Conservation (phyloP, 2,329 filamentous ascomycete genomes). For the Stagonosporopsis chrysanthemi region DNA sequence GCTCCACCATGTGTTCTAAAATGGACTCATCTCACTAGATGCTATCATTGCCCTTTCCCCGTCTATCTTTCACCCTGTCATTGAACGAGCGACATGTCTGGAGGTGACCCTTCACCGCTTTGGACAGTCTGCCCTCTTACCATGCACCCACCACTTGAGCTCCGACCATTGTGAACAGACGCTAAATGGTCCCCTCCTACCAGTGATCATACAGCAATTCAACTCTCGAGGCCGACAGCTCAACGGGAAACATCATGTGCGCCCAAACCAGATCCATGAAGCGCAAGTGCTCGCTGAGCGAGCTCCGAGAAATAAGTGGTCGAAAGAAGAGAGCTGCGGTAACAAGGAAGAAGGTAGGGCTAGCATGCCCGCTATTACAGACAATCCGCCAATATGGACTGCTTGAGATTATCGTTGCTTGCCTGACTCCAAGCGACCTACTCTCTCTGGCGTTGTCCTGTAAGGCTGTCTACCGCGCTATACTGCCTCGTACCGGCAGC, state of each 20-base stretch:
- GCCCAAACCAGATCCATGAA: constrained; percentile 22
- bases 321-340: constrained; percentile 18
- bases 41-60: neutral
- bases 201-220: neutral
- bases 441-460: constrained; percentile 39
- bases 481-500: constrained; percentile 36
- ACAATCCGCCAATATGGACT: constrained; percentile 40
- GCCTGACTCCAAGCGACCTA: constrained; percentile 38
- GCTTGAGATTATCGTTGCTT: constrained; percentile 34
- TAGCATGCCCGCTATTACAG: constrained; percentile 26
- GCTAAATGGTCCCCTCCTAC: constrained; percentile 6
- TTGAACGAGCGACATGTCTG: neutral
- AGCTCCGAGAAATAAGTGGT: neutral
- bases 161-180: neutral
- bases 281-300: constrained; percentile 29
- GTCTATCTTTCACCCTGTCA: neutral
- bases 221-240: neutral
- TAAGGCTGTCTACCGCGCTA: constrained; percentile 33
- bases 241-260: constrained; percentile 2
- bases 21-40: neutral
- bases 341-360: neutral
- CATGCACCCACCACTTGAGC: neutral
- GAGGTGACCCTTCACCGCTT: neutral
- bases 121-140: neutral
- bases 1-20: neutral